Evolutionary conservation across 2,329 filamentous ascomycete species (phyloP), one percentile per base, ranked within the genome.

Genomic region (Penicillium brasilianum): DNA sequence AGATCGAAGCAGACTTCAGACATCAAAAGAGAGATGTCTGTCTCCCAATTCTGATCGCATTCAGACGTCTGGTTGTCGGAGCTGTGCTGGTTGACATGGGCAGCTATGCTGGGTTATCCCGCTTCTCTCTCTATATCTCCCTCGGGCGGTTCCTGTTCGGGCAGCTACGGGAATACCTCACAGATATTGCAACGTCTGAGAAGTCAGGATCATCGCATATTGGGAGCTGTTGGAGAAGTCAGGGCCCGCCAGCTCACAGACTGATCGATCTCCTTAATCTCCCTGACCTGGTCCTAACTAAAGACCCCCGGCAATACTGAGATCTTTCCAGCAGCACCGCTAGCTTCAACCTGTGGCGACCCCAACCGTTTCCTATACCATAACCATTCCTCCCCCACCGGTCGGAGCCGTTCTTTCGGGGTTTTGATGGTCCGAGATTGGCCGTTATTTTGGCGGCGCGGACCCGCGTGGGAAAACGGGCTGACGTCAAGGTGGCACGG

Each of bases 401-500:
- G 18, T 9, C 16, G 46, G 46, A 28, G 32, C n/a, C 16, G 10
- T 4, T 32, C n/a, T 13, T 49, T 14, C 43, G 25, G 22, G 25
- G 32, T 46, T 18, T 32, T 11, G 6, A n/a, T 11, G 55, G 20
- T 30, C 39, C 3, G 48, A 51, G 39, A 44, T 7, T 32, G 16
- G 49, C 22, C 30, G n/a, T n/a, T 5, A 5, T 11, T 20, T 36
- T 28, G 14, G 34, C 20, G 32, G 50, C n/a, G 39, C 55, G 32
- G 39, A 57, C 44, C 49, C 37, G 34, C 28, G 57, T 54, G 48
- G 18, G 16, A 55, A 30, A 39, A n/a, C 52, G 39, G 61, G 53
- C 59, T 69, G 67, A 69, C 66, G 67, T 69, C 67, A 69, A 64
- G 59, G 67, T 61, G 66, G 65, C 67, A 69, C 66, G 50, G 34